Base-by-base conservation (phyloP, 2,329 filamentous ascomycete genomes). In the Fusarium bulbicola region DNA sequence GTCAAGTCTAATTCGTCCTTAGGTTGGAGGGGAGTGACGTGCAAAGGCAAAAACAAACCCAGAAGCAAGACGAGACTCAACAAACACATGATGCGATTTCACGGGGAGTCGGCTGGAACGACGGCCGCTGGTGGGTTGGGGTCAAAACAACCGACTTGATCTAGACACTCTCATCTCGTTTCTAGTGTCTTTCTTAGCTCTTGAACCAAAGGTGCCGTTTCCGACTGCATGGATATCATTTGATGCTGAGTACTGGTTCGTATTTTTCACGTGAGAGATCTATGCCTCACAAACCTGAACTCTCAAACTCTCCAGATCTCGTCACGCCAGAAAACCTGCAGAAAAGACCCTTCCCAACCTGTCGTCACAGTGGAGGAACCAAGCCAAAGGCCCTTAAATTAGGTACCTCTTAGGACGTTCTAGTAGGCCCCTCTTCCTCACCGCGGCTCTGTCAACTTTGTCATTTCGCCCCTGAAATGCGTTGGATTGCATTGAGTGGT, bases 401-500 rank as follows among this genome's bases (percentile, higher is more conserved):
- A 34, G 32, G 32, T 34, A 34, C 32, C 32, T 34, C 32, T 34
- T 34, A 57, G 63, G 63, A 65, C 52, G 53, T 66, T 72, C 58
- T 74, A 74, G 72, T 59, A 72, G 64, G 61, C 70, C 66, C 64
- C 52, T 61, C 68, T 68, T 64, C 68, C 36, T 70, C 69, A 65
- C 74, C 69, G 75, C 75, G 75, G 75, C 75, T 77, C 76, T 78
- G 76, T 77, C 68, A 71, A 73, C 46, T 63, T 63, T 69, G 61
- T 63, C 54, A 66, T 28, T 59, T 66, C 74, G 68, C 76, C 75
- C 71, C 76, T 78, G 75, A 78, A 53, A 67, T 66, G 62, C 54
- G 52, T 71, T 59, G 65, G 76, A 79, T 79, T 79, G 79, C 77
- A 79, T 79, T 78, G 56, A 16, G 66, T 26, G 7, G 3, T 3